Conservation (phyloP, 148 eudicot species). For the Beta vulgaris region DNA sequence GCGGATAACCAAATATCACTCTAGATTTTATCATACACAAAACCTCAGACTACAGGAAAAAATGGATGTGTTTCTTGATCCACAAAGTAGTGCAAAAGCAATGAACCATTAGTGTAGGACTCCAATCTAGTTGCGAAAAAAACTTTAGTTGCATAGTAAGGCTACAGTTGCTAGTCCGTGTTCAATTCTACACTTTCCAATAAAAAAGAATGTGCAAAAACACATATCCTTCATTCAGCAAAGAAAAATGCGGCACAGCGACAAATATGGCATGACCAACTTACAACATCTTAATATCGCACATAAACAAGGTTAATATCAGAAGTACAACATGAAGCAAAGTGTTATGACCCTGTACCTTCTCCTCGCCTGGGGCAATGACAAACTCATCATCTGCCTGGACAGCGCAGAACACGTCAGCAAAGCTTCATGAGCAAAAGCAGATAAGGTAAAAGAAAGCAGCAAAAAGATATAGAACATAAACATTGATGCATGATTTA, state of each 20-base stretch:
- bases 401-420: slow-evolving; percentile 29
- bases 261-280: background rate
- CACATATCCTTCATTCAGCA: background rate
- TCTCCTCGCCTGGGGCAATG: slow-evolving; percentile 62
- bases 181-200: background rate
- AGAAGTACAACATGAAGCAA: background rate
- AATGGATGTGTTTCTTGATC: background rate
- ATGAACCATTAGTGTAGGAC: background rate
- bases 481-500: background rate
- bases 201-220: background rate
- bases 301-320: background rate
- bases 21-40: background rate
- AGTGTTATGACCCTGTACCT: slow-evolving; percentile 36
- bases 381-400: slow-evolving; percentile 91
- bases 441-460: background rate
- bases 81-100: background rate
- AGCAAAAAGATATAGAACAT: background rate
- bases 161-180: background rate
- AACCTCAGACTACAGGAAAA: background rate
- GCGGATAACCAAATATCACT: background rate
- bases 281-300: background rate
- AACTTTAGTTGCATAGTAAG: background rate
- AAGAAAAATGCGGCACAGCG: background rate
- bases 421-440: slow-evolving; percentile 6
- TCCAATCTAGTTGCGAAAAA: background rate